Evolutionary conservation across 2,329 filamentous ascomycete genomes (phyloP).

Genomic region (Coniochaeta hoffmannii): DNA sequence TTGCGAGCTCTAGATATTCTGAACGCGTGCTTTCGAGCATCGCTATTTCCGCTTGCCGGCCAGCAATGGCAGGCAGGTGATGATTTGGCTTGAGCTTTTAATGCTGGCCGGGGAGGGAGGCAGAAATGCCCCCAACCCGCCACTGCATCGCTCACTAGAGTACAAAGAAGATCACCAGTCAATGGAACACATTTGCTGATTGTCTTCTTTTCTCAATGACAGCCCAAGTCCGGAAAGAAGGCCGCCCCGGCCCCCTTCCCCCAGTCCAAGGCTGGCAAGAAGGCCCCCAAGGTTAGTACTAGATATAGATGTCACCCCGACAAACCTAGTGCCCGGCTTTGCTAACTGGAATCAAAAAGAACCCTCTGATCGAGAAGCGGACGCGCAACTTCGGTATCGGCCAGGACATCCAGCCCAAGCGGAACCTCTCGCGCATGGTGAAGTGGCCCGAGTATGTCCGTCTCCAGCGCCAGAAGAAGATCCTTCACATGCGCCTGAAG

Average conservation of each 20-base stretch:
- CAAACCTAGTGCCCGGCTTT: slow-evolving; percentile 4
- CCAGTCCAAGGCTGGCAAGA: slow-evolving; percentile 91
- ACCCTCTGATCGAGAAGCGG: slow-evolving; percentile 98
- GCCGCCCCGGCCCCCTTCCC: slow-evolving; percentile 94
- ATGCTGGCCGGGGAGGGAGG: slow-evolving; percentile 21
- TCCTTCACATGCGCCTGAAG: slow-evolving; percentile 97
- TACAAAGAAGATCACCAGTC: slow-evolving; percentile 73
- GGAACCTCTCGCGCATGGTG: slow-evolving; percentile 96
- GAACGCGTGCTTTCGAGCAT: slow-evolving; percentile 19
- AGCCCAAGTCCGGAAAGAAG: slow-evolving; percentile 98
- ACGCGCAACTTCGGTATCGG: slow-evolving; percentile 97
- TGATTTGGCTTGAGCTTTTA: slow-evolving; percentile 60
- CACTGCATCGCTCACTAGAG: slow-evolving; percentile 74
- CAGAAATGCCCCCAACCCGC: slow-evolving; percentile 39
- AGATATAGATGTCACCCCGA: neutral
- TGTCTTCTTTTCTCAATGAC: slow-evolving; percentile 99
- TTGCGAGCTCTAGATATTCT: slow-evolving; percentile 1
- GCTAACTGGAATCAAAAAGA: slow-evolving; percentile 48
- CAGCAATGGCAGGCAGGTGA: slow-evolving; percentile 40
- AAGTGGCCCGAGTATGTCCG: slow-evolving; percentile 99
- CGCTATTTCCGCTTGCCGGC: slow-evolving; percentile 32
- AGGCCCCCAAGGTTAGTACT: slow-evolving; percentile 83
- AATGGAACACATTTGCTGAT: slow-evolving; percentile 85
- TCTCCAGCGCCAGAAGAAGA: slow-evolving; percentile 90
- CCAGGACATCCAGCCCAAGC: slow-evolving; percentile 94